phyloP scores from a whole-genome alignment of 306 rosid genomes.

The Vachellia collinsii region DNA sequence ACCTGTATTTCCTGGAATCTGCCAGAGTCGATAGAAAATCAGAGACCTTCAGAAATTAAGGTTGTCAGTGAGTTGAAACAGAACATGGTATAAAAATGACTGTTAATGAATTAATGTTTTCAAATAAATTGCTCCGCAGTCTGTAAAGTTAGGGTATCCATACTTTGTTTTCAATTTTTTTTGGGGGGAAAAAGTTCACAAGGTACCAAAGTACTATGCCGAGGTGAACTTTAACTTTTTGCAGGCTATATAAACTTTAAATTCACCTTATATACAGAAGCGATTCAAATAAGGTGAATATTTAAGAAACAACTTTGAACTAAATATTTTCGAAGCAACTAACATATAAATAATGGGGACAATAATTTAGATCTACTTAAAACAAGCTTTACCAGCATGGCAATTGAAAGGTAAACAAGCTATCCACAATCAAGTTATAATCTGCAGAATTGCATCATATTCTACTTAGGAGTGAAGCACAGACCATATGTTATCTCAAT shows the following conservation, averaged over 20 bases:
- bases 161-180: not conserved
- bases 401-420: not conserved
- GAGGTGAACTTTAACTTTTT: not conserved
- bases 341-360: not conserved
- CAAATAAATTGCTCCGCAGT: not conserved
- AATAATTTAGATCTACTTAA: not conserved
- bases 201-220: slow-evolving; percentile 8
- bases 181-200: not conserved
- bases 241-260: slow-evolving; percentile 8
- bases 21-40: slow-evolving; percentile 54
- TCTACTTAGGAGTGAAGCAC: slow-evolving; percentile 7
- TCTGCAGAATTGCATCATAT: not conserved
- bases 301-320: not conserved
- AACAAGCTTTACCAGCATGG: slow-evolving; percentile 11
- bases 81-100: slow-evolving; percentile 21
- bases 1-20: no score
- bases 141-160: slow-evolving; percentile 12
- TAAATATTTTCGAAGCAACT: not conserved
- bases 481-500: not conserved
- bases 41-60: slow-evolving; percentile 49
- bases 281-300: not conserved
- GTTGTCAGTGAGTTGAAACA: slow-evolving; percentile 22
- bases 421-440: slow-evolving; percentile 24
- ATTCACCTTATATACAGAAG: not conserved
- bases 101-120: not conserved